Percentiles rank a stretch among this genome's conserved stretches.
phyloP scores from a whole-genome alignment of 176 grass and related monocot genomes.

The Juncus inflexus region DNA sequence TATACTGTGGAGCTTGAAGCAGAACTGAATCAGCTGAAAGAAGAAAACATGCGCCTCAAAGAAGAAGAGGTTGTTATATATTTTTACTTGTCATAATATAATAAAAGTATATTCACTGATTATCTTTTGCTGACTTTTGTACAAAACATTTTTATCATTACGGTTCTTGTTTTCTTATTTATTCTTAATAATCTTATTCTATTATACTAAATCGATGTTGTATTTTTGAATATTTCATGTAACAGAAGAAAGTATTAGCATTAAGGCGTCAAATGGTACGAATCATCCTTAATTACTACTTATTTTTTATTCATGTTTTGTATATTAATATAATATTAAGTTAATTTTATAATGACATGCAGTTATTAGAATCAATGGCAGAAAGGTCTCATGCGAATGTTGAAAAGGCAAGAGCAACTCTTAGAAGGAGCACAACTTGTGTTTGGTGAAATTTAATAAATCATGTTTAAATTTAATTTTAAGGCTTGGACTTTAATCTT shows the following conservation, averaged over 20 bases:
- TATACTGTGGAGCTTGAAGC: conserved; percentile 90
- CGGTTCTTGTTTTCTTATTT: too few species aligned
- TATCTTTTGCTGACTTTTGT: background rate
- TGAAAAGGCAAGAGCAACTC: conserved; percentile 13
- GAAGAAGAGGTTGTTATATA: conserved; percentile 50
- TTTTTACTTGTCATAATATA: background rate
- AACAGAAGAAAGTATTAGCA: conserved; percentile 46
- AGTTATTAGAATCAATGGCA: conserved; percentile 28
- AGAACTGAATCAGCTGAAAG: conserved; percentile 78
- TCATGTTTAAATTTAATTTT: background rate
- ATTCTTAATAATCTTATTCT: too few species aligned
- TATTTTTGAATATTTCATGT: conserved; percentile 12
- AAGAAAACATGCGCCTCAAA: conserved; percentile 72
- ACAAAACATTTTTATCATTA: too few species aligned
- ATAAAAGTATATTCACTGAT: background rate
- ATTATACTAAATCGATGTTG: conserved; percentile 14
- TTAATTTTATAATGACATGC: conserved; percentile 1
- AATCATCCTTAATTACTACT: background rate
- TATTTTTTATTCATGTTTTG: background rate
- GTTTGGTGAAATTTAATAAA: conserved; percentile 26
- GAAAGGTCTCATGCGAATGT: conserved; percentile 24
- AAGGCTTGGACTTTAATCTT: background rate
- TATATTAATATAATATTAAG: background rate
- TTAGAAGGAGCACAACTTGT: conserved; percentile 25
- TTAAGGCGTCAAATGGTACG: conserved; percentile 63